phyloP scores from a whole-genome alignment of 495 filamentous ascomycete genomes.

The Penicillium waksmanii region DNA sequence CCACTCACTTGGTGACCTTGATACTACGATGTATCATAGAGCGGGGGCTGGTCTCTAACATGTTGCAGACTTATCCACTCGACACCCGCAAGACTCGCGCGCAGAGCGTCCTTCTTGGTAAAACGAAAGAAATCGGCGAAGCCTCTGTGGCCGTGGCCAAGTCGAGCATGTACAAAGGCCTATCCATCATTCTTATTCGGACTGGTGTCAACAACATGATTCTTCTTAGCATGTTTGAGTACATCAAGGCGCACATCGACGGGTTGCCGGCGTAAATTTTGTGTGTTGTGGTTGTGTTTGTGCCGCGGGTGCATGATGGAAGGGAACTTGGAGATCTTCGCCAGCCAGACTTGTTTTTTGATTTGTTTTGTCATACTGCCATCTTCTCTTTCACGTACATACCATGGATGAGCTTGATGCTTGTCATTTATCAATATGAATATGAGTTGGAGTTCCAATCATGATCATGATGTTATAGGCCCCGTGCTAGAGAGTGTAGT shows the following conservation, averaged over 20 bases:
- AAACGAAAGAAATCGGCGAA: conserved; percentile 48
- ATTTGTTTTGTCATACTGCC: conserved; percentile 4
- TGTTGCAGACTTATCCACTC: conserved; percentile 47
- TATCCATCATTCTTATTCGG: conserved; percentile 52
- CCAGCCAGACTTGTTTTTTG: conserved; percentile 3
- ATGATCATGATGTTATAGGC: too few relatives aligned
- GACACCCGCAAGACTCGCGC: conserved; percentile 55
- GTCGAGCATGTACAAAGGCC: conserved; percentile 54
- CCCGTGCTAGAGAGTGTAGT: too few relatives aligned
- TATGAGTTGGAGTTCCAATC: conserved; percentile 17
- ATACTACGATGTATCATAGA: too few relatives aligned
- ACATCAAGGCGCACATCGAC: conserved; percentile 47
- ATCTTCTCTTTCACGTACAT: conserved; percentile 30
- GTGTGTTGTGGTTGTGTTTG: conserved; percentile 1
- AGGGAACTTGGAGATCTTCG: background rate
- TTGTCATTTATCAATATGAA: conserved; percentile 31
- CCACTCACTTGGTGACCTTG: too few relatives aligned
- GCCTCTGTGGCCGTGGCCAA: conserved; percentile 47
- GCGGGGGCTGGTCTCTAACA: background rate
- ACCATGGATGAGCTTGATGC: conserved; percentile 29
- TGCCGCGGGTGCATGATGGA: background rate
- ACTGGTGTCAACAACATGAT: conserved; percentile 56
- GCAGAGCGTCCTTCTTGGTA: conserved; percentile 51
- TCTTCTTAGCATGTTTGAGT: conserved; percentile 50
- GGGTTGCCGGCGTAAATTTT: conserved; percentile 35